Conservation (phyloP, 164 flowering plant species). For the Vitis cinerea region DNA sequence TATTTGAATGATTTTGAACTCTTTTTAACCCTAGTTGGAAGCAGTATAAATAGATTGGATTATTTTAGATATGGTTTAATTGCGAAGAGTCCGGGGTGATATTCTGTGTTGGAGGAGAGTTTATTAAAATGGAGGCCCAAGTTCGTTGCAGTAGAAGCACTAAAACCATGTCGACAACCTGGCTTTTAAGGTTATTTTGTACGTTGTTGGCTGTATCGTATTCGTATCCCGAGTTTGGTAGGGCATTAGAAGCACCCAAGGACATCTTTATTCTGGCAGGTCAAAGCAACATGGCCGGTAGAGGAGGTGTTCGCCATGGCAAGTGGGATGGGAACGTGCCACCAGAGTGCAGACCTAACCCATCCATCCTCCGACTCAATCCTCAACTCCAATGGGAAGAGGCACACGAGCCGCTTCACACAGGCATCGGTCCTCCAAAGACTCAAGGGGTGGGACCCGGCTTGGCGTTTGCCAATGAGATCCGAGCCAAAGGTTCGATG, state of each 20-base stretch:
- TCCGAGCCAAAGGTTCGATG: slow-evolving; percentile 5
- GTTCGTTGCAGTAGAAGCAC: no score
- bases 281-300: slow-evolving; percentile 75
- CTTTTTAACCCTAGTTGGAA: no score
- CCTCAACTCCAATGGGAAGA: slow-evolving; percentile 21
- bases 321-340: slow-evolving; percentile 47
- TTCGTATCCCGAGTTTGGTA: background rate
- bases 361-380: slow-evolving; percentile 24
- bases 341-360: slow-evolving; percentile 20
- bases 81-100: no score
- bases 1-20: no score
- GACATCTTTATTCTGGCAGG: slow-evolving; percentile 58
- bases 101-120: no score
- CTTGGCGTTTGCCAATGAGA: slow-evolving; percentile 37
- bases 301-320: slow-evolving; percentile 44
- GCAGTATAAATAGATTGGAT: no score
- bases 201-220: background rate
- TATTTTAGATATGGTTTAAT: no score
- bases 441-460: slow-evolving; percentile 42
- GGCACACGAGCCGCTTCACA: slow-evolving; percentile 39
- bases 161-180: no score
- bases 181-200: background rate
- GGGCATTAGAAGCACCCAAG: background rate
- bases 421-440: slow-evolving; percentile 24
- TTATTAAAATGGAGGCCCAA: no score